These are phyloP conservation scores for Ceratopteris richardii DNA, from an alignment of 75 land plant species.

Conservation along the genomic window DNA sequence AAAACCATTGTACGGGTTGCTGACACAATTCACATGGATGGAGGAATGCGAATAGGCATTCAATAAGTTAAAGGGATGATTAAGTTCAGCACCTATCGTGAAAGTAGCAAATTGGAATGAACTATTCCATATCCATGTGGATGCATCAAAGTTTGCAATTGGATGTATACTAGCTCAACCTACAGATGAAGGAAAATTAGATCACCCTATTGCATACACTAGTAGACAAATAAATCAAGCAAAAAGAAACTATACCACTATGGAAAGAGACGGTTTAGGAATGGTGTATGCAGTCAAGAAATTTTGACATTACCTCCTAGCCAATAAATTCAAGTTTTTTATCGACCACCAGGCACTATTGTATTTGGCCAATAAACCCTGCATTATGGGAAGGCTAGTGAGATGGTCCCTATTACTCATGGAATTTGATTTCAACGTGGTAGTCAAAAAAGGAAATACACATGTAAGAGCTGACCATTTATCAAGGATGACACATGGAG, in stretches of 20 bases:
- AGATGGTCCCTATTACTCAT: constrained; percentile 8
- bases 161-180: constrained; percentile 5
- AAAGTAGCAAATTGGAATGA: constrained; percentile 4
- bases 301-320: constrained; percentile 11
- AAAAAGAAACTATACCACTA: constrained; percentile 13
- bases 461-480: constrained; percentile 9
- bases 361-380: constrained; percentile 12
- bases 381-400: constrained; percentile 1
- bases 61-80: neutral
- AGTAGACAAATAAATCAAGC: constrained; percentile 6
- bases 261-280: constrained; percentile 5
- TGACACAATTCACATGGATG: constrained; percentile 6
- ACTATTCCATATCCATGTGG: constrained; percentile 12
- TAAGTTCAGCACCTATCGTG: neutral
- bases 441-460: constrained; percentile 1
- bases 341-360: constrained; percentile 12
- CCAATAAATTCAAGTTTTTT: neutral
- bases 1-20: neutral
- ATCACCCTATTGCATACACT: constrained; percentile 4
- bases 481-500: neutral
- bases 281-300: constrained; percentile 14
- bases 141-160: constrained; percentile 8
- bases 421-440: constrained; percentile 7
- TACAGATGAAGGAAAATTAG: neutral
- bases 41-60: constrained; percentile 10